Base-by-base conservation (phyloP, 2,329 filamentous ascomycete genomes). In the Calonectria montana region DNA sequence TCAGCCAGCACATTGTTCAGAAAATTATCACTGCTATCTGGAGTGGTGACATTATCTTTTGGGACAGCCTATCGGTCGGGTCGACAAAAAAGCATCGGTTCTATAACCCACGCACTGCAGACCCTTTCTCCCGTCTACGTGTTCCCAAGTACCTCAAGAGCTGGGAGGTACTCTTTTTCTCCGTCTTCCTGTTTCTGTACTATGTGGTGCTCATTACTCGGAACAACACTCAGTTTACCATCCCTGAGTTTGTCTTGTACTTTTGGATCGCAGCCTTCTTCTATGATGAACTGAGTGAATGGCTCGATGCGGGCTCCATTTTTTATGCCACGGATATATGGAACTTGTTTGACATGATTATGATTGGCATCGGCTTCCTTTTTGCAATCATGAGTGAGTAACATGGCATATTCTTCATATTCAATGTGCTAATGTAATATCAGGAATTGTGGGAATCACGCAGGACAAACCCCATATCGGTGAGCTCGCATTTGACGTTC, bases 231-330 rank as follows among this genome's bases (percentile, higher is more conserved):
- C 86, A 87, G 31, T 90, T 98, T 65, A 94, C 93, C 0, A 80
- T 87, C 0, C 86, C 92, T 21, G 95, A 98, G 81, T 84, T 93
- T 2, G 80, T 94, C 18, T 88, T 98, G 48, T 97, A 96, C 80
- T 83, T 97, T 63, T 98, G 95, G 94, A 93, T 98, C 76, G 91
- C 92, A 5, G 93, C 94, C 9, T 98, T 97, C 84, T 91, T 94
- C 45, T 97, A 97, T 79, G 95, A 98, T 76, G 95, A 96, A 83
- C 86, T 97, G 69, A 94, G 93, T 77, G 94, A 97, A 78, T 95
- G 94, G 85, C 89, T 91, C 65, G 95, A 98, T 84, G 95, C 96
- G 1, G 96, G 96, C 0, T 92, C 94, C 37, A 90, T 96, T 43
- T 97, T 97, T 79, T 97, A 97, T 79, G 90, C 93, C 6, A 91